These are phyloP conservation scores for Tuber magnatum DNA, from an alignment of 495 filamentous ascomycete genomes.

Conservation along the genomic window DNA sequence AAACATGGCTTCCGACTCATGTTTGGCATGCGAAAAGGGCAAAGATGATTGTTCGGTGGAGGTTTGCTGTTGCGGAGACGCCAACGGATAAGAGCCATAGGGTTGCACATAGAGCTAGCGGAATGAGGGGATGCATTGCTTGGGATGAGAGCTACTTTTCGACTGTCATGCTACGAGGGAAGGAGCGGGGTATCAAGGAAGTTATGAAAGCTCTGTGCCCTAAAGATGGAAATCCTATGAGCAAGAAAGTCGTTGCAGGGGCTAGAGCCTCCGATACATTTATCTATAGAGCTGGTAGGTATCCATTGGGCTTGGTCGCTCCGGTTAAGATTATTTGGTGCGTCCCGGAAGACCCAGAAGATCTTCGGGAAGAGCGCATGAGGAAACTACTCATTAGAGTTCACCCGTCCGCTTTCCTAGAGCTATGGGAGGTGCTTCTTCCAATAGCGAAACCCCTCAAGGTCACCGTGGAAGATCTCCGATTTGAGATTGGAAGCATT, in stretches of 20 bases:
- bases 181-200: slow-evolving; percentile 53
- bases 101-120: slow-evolving; percentile 72
- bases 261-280: slow-evolving; percentile 61
- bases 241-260: slow-evolving; percentile 56
- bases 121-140: slow-evolving; percentile 56
- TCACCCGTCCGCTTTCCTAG: slow-evolving; percentile 82
- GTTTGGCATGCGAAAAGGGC: slow-evolving; percentile 90
- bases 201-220: slow-evolving; percentile 60
- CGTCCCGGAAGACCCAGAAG: slow-evolving; percentile 39
- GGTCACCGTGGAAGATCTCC: slow-evolving; percentile 76
- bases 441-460: slow-evolving; percentile 60
- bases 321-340: slow-evolving; percentile 70
- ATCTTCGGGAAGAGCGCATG: slow-evolving; percentile 38
- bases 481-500: slow-evolving; percentile 92
- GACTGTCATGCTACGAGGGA: slow-evolving; percentile 71
- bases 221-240: slow-evolving; percentile 54
- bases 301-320: slow-evolving; percentile 56
- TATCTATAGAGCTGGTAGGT: slow-evolving; percentile 54
- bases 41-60: slow-evolving; percentile 79
- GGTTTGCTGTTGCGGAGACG: slow-evolving; percentile 74
- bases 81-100: slow-evolving; percentile 85
- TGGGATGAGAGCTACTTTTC: slow-evolving; percentile 98
- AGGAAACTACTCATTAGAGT: slow-evolving; percentile 65
- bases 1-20: slow-evolving; percentile 93
- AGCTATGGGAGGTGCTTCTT: slow-evolving; percentile 72